Conservation (phyloP, 2,329 filamentous ascomycete genomes). For the Penicillium capsulatum region DNA sequence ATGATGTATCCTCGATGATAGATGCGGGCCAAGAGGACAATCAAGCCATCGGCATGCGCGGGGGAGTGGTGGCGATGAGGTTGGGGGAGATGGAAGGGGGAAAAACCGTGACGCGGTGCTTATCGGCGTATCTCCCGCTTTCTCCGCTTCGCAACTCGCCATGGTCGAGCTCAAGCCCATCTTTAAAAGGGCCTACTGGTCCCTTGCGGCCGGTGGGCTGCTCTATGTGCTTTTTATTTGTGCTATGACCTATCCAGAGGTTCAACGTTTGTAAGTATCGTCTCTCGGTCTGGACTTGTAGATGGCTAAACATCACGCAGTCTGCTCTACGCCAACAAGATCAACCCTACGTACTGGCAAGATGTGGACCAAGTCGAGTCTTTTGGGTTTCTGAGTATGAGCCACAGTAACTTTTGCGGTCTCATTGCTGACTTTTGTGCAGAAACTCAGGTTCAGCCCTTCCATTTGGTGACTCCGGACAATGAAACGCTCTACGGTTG, state of each 20-base stretch:
- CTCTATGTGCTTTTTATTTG: conserved; percentile 65
- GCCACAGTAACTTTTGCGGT: background rate
- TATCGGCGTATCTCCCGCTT: background rate
- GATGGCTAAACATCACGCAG: conserved; percentile 44
- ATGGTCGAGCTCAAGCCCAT: conserved; percentile 43
- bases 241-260: conserved; percentile 61
- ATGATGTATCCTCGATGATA: conserved; percentile 17
- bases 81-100: conserved; percentile 15
- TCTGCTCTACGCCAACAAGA: conserved; percentile 75
- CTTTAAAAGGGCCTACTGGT: conserved; percentile 53
- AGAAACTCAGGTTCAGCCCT: conserved; percentile 87
- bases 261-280: conserved; percentile 72
- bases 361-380: conserved; percentile 71
- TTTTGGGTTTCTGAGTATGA: conserved; percentile 78
- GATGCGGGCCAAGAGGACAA: background rate
- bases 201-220: conserved; percentile 56
- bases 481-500: conserved; percentile 77
- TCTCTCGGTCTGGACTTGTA: background rate
- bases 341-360: conserved; percentile 68
- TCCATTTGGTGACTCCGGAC: conserved; percentile 70
- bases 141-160: conserved; percentile 2
- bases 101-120: conserved; percentile 20
- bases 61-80: conserved; percentile 3
- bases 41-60: conserved; percentile 4
- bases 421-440: conserved; percentile 13